phyloP scores from a whole-genome alignment of 768 basidiomycete genomes.

The Hydnum rufescens region DNA sequence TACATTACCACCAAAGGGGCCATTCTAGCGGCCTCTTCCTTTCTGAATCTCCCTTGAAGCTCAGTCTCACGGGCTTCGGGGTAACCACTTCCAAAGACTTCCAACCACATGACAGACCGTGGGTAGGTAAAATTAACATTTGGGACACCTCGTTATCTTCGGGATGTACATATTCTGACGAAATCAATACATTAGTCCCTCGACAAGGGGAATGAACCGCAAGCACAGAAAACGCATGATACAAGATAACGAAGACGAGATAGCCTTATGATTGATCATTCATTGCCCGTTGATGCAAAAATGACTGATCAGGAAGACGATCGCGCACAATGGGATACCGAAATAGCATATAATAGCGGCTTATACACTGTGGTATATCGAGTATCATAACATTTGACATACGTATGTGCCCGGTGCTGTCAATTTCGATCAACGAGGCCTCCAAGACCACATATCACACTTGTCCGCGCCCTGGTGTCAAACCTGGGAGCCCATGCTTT shows the following conservation, averaged over 20 bases:
- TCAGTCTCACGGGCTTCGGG: constrained; percentile 74
- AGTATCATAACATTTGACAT: too few relatives aligned
- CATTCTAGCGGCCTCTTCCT: constrained; percentile 48
- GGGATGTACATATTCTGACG: background rate
- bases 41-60: constrained; percentile 49
- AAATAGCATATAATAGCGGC: too few relatives aligned
- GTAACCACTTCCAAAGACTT: constrained; percentile 81
- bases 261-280: constrained; percentile 13
- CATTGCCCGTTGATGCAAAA: too few relatives aligned
- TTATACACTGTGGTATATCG: too few relatives aligned
- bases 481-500: too few relatives aligned
- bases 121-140: constrained; percentile 31
- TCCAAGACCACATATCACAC: too few relatives aligned
- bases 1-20: constrained; percentile 70
- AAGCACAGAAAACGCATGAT: constrained; percentile 26
- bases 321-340: too few relatives aligned
- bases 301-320: too few relatives aligned
- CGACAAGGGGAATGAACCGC: constrained; percentile 24
- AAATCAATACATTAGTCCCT: too few relatives aligned
- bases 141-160: background rate
- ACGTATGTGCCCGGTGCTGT: too few relatives aligned
- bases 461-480: too few relatives aligned
- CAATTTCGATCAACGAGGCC: too few relatives aligned
- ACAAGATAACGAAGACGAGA: background rate
- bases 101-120: constrained; percentile 28